Conservation (phyloP, 495 filamentous ascomycete genomes). For the Hypoxylon crocopeplum region DNA sequence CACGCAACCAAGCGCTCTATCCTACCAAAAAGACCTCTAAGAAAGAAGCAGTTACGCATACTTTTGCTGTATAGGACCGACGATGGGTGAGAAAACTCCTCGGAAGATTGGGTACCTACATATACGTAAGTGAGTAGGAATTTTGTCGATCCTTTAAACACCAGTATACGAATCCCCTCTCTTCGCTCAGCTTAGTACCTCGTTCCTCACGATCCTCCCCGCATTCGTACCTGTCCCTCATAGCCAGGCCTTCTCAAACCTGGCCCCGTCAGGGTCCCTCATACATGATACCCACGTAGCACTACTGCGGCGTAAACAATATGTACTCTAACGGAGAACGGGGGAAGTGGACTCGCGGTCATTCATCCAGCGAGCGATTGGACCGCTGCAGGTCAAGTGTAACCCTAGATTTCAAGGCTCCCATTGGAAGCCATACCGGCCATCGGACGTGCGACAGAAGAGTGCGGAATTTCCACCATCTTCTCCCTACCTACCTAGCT, state of each 20-base stretch:
- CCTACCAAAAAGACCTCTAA: constrained; percentile 27
- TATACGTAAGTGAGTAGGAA: no score
- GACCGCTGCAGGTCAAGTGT: constrained; percentile 24
- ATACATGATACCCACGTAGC: constrained; percentile 18
- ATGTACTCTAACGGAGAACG: constrained; percentile 5
- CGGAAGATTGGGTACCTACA: no score
- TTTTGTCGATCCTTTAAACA: no score
- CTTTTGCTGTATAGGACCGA: background rate
- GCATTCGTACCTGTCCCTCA: constrained; percentile 11
- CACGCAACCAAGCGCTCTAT: constrained; percentile 34
- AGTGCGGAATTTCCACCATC: constrained; percentile 28
- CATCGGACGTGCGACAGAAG: constrained; percentile 29
- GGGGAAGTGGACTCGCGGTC: constrained; percentile 13
- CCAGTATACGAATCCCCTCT: no score
- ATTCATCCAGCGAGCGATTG: constrained; percentile 10
- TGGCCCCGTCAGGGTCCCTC: constrained; percentile 19
- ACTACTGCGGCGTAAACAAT: constrained; percentile 21
- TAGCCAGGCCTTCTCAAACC: constrained; percentile 14
- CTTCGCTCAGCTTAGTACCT: no score
- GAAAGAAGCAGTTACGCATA: constrained; percentile 1
- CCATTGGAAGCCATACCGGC: constrained; percentile 26
- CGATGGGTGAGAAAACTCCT: background rate
- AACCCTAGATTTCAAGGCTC: constrained; percentile 15
- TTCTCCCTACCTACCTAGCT: constrained; percentile 12
- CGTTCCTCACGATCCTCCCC: constrained; percentile 11